Percentiles rank a stretch among this genome's conserved stretches.
Evolutionary conservation across 2,329 filamentous ascomycete species (phyloP).

Genomic region (Exutisphaerella laricina): DNA sequence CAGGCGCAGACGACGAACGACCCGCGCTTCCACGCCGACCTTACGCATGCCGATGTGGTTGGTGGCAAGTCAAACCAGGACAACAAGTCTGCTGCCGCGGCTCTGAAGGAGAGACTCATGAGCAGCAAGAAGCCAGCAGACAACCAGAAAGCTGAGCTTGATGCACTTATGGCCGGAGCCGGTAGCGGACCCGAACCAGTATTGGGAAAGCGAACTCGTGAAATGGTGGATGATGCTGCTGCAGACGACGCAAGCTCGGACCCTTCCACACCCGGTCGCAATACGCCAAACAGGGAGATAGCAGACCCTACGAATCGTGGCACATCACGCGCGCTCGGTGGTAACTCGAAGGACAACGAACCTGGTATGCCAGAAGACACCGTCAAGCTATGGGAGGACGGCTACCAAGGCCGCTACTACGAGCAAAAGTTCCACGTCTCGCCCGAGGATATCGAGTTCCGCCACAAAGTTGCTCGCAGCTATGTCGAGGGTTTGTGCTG

Average conservation of each 20-base stretch:
- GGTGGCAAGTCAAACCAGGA: conserved; percentile 59
- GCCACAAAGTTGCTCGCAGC: conserved; percentile 78
- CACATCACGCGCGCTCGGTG: conserved; percentile 30
- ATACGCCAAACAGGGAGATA: conserved; percentile 44
- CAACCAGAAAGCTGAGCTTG: conserved; percentile 28
- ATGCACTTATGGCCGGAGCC: conserved; percentile 27
- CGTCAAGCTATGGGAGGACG: conserved; percentile 88
- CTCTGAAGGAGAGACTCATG: conserved; percentile 74
- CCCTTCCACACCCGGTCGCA: conserved; percentile 51
- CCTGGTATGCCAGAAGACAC: conserved; percentile 69
- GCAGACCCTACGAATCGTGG: conserved; percentile 26
- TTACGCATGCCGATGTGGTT: conserved; percentile 85
- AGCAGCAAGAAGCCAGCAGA: conserved; percentile 34
- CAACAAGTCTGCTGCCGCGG: conserved; percentile 91
- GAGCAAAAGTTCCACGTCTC: conserved; percentile 90
- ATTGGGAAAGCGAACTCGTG: conserved; percentile 71
- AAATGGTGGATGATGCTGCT: conserved; percentile 57
- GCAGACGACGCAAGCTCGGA: conserved; percentile 28
- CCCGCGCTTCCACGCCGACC: conserved; percentile 47
- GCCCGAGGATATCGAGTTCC: conserved; percentile 75
- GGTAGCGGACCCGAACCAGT: conserved; percentile 42
- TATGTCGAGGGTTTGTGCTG: conserved; percentile 94
- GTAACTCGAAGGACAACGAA: conserved; percentile 44
- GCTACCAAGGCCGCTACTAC: conserved; percentile 93
- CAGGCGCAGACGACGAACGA: conserved; percentile 48